These are phyloP conservation scores for Buxus sempervirens DNA, from an alignment of 164 flowering plant species.

Conservation along the genomic window DNA sequence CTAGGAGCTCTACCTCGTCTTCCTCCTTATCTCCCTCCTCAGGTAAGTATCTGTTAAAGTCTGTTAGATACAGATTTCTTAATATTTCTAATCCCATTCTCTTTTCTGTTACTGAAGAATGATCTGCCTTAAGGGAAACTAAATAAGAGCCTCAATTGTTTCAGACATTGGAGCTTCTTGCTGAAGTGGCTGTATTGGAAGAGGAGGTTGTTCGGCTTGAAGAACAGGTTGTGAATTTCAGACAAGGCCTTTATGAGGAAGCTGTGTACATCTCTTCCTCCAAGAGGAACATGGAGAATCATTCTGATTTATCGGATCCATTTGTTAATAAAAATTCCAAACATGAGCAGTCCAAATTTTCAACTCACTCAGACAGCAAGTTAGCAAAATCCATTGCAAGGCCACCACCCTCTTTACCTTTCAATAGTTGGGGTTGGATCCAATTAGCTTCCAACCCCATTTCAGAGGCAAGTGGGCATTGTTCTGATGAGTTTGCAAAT, in stretches of 20 bases:
- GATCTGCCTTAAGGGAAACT: too few species aligned
- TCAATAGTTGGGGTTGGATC: conserved; percentile 36
- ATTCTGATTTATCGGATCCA: conserved; percentile 15
- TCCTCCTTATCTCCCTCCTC: conserved; percentile 83
- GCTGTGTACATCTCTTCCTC: conserved; percentile 41
- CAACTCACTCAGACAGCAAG: conserved; percentile 30
- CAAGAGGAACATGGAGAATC: conserved; percentile 25
- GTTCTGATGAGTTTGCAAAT: conserved; percentile 9
- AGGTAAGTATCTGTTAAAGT: conserved; percentile 40
- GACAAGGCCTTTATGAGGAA: conserved; percentile 59
- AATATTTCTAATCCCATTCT: not conserved
- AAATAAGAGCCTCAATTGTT: too few species aligned
- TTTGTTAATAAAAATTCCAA: conserved; percentile 17
- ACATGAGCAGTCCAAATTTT: conserved; percentile 31
- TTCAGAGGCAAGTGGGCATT: conserved; percentile 17
- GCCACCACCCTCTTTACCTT: conserved; percentile 32
- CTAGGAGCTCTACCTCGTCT: conserved; percentile 92
- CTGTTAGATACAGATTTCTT: not conserved
- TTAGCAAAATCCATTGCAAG: conserved; percentile 15
- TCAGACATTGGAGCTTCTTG: conserved; percentile 64
- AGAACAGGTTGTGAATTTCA: conserved; percentile 54
- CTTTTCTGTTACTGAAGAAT: conserved; percentile 14
- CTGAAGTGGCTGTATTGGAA: conserved; percentile 73
- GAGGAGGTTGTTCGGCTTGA: conserved; percentile 68
- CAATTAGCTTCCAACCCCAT: conserved; percentile 19